Percentiles rank a stretch among this genome's conserved stretches.
phyloP scores from a whole-genome alignment of 768 basidiomycete genomes.

The Amanita rimosa region DNA sequence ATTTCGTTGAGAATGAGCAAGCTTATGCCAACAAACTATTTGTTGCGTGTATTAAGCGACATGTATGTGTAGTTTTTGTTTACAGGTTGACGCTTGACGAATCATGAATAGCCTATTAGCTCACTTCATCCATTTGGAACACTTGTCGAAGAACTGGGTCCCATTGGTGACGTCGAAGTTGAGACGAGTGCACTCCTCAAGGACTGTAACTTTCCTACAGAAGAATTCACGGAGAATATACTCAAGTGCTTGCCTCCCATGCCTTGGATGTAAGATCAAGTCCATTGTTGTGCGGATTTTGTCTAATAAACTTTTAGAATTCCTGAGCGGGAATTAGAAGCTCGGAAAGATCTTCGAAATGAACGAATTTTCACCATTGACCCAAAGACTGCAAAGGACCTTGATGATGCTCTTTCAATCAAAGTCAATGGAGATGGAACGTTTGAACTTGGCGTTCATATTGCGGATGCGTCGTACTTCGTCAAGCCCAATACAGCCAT shows the following conservation, averaged over 20 bases:
- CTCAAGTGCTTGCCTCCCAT: conserved; percentile 92
- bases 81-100: not conserved
- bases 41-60: conserved; percentile 97
- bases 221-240: conserved; percentile 93
- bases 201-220: conserved; percentile 98
- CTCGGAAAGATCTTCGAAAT: conserved; percentile 78
- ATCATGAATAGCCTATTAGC: conserved; percentile 61
- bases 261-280: conserved; percentile 72
- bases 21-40: conserved; percentile 85
- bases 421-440: conserved; percentile 86
- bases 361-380: conserved; percentile 92
- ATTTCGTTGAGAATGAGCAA: conserved; percentile 94
- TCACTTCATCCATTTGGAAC: conserved; percentile 99
- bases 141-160: conserved; percentile 92
- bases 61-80: conserved; percentile 42
- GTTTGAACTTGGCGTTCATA: conserved; percentile 88
- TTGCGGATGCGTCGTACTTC: conserved; percentile 94
- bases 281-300: not conserved
- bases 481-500: conserved; percentile 93
- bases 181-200: conserved; percentile 96
- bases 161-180: conserved; percentile 97
- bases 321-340: conserved; percentile 80
- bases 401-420: conserved; percentile 93
- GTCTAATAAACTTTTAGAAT: conserved; percentile 35
- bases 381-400: conserved; percentile 77